A percentile compares a stretch with the other conserved stretches of the same genome.
Conservation (phyloP, 345 rosid genomes). For the Boechera divaricarpa region DNA sequence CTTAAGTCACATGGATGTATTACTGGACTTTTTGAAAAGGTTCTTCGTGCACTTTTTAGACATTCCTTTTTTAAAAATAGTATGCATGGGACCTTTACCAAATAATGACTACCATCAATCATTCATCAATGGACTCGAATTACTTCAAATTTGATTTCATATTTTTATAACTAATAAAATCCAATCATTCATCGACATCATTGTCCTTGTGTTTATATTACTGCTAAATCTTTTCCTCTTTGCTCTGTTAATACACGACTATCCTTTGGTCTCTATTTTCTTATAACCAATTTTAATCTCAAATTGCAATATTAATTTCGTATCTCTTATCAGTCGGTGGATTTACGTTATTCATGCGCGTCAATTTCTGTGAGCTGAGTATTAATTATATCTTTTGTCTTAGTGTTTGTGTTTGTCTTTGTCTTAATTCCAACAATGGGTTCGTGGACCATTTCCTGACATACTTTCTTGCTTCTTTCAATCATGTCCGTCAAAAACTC, state of each 20-base stretch:
- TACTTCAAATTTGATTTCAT: slow-evolving; percentile 2
- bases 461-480: slow-evolving; percentile 28
- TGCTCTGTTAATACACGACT: neutral
- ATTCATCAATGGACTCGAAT: slow-evolving; percentile 19
- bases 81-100: slow-evolving; percentile 31
- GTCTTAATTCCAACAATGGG: slow-evolving; percentile 25
- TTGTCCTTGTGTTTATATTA: neutral
- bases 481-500: slow-evolving; percentile 11
- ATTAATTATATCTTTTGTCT: slow-evolving; percentile 22
- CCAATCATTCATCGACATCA: slow-evolving; percentile 15
- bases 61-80: slow-evolving; percentile 26
- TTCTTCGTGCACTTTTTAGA: slow-evolving; percentile 36
- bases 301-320: neutral
- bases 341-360: slow-evolving; percentile 9
- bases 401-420: neutral
- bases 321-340: slow-evolving; percentile 21
- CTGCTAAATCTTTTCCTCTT: neutral
- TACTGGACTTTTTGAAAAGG: slow-evolving; percentile 32
- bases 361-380: slow-evolving; percentile 22
- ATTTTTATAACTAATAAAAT: neutral
- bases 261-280: neutral
- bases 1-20: slow-evolving; percentile 32
- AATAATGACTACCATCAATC: slow-evolving; percentile 28
- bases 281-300: neutral
- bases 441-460: slow-evolving; percentile 44